Evolutionary conservation across 2,329 filamentous ascomycete species (phyloP), one percentile per base, ranked within the genome.

Genomic region (Cryphonectria japonica): DNA sequence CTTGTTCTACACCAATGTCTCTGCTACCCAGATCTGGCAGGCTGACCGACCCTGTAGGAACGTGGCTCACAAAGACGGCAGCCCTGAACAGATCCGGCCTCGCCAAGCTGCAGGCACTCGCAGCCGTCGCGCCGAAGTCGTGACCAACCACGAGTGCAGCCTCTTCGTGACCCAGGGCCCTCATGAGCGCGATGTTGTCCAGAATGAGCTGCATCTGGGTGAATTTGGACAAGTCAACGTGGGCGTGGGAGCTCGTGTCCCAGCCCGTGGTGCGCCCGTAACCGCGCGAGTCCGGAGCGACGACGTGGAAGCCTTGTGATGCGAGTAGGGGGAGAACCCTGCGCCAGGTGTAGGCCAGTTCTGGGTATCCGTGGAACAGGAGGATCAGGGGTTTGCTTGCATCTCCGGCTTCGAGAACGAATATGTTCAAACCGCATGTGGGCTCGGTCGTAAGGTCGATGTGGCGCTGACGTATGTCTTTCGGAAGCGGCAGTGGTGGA

Each of bases 341-440:
- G 67, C 90, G 87, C 89, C 90, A 93, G 63, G 90, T 92, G 78
- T 86, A 93, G 39, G 91, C 89, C 2, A 93, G 82, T 76, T 92
- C 90, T 1, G 91, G 91, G 73, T 88, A 93, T 52, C 91, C 91
- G 78, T 92, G 90, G 64, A 88, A 85, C 65, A 91, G 86, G 8
- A 92, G 78, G 11, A 92, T 80, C 14, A 92, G 83, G 1, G 89
- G 89, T 8, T 81, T 83, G 34, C 80, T 75, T 19, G 76, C 78
- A 19, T 76, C 70, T 3, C 88, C 87, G 22, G 88, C 83, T 74
- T 86, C 85, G 26, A 92, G 82, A 50, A 89, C 78, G 78, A 93
- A 90, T 78, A 88, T 90, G 32, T 83, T 88, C 29, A 92, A 83
- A 66, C 86, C 86, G 74, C 85, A 86, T 62, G 88, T 78, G 1